phyloP scores from a whole-genome alignment of 2,329 filamentous ascomycete genomes.

The Aspergillus melleus region DNA sequence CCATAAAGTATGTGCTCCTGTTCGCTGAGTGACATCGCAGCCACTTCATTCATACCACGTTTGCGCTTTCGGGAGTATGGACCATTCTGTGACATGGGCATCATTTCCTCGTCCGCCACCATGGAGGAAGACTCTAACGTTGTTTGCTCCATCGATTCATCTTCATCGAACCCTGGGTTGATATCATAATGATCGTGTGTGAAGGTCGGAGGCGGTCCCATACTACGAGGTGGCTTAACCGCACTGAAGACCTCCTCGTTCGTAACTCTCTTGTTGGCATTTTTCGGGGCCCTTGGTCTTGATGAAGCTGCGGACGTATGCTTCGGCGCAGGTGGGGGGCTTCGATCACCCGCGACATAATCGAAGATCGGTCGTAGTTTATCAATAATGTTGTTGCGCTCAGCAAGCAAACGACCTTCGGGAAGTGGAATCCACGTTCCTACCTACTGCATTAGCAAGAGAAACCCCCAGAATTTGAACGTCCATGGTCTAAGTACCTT shows the following conservation, averaged over 20 bases:
- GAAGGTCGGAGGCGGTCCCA: slow-evolving; percentile 35
- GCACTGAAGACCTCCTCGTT: slow-evolving; percentile 33
- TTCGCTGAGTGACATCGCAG: slow-evolving; percentile 59
- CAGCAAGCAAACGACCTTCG: slow-evolving; percentile 76
- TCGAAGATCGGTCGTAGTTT: slow-evolving; percentile 87
- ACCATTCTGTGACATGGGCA: slow-evolving; percentile 66
- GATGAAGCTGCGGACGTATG: slow-evolving; percentile 73
- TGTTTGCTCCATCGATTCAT: slow-evolving; percentile 79
- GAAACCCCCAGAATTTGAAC: background rate
- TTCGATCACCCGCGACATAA: slow-evolving; percentile 78
- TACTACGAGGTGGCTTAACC: slow-evolving; percentile 32
- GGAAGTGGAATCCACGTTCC: slow-evolving; percentile 94
- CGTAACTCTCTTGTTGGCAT: slow-evolving; percentile 59
- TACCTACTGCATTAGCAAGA: slow-evolving; percentile 34
- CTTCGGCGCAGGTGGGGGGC: slow-evolving; percentile 89
- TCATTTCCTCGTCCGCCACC: slow-evolving; percentile 77
- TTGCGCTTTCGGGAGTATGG: slow-evolving; percentile 69
- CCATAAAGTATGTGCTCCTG: slow-evolving; percentile 89
- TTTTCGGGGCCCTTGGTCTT: slow-evolving; percentile 76
- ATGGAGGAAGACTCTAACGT: slow-evolving; percentile 83
- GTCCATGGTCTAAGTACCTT: slow-evolving; percentile 57
- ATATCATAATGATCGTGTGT: slow-evolving; percentile 67
- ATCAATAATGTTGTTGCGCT: slow-evolving; percentile 82
- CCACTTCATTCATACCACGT: slow-evolving; percentile 65
- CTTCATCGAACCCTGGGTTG: slow-evolving; percentile 65